Conservation (phyloP, 352 stramenopile genomes). For the Phytophthora litchii region DNA sequence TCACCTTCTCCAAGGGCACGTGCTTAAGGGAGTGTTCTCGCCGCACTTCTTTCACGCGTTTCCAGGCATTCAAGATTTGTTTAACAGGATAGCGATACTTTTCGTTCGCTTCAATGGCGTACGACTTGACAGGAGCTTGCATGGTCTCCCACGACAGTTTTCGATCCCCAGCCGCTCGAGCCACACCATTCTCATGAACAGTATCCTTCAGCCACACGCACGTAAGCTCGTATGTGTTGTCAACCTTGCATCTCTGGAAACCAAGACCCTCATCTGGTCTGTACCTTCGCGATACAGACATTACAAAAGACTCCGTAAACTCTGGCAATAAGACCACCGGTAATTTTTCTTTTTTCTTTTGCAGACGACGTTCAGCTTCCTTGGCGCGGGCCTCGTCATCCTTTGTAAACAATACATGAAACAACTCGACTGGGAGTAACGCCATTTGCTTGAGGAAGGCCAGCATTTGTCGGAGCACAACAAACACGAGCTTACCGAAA, state of each 20-base stretch:
- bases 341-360: conserved; percentile 25
- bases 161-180: conserved; percentile 32
- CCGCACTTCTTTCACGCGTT: conserved; percentile 16
- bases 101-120: conserved; percentile 62
- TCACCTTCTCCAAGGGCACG: conserved; percentile 23
- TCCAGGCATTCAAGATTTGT: conserved; percentile 28
- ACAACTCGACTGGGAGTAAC: conserved; percentile 22
- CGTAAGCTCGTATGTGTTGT: conserved; percentile 48
- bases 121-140: conserved; percentile 61
- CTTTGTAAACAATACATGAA: conserved; percentile 9
- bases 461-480: conserved; percentile 31
- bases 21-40: conserved; percentile 1
- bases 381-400: conserved; percentile 7
- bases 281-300: conserved; percentile 38
- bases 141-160: conserved; percentile 76
- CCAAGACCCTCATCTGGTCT: conserved; percentile 39
- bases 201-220: conserved; percentile 65
- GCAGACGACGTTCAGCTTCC: conserved; percentile 12
- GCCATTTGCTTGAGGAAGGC: conserved; percentile 20
- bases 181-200: conserved; percentile 32
- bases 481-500: conserved; percentile 33
- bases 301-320: conserved; percentile 49
- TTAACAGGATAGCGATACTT: conserved; percentile 52
- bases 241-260: conserved; percentile 39
- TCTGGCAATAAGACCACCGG: conserved; percentile 39